These are phyloP conservation scores for Nelumbo lutea DNA, from an alignment of 164 flowering plant genomes.

Conservation along the genomic window DNA sequence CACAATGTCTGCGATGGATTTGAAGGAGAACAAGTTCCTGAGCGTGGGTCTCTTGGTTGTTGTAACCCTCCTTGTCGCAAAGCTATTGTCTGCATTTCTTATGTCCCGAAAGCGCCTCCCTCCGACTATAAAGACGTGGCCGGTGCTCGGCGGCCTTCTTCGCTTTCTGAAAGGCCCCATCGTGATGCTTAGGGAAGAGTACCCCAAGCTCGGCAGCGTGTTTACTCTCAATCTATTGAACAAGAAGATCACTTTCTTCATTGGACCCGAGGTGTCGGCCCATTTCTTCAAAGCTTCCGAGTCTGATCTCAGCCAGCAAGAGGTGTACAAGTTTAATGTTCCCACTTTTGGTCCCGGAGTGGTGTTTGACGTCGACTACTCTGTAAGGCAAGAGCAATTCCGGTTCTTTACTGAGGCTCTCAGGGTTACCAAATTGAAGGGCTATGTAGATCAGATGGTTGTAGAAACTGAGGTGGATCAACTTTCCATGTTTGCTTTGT, in stretches of 20 bases:
- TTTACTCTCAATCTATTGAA: conserved; percentile 50
- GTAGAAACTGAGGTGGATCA: too few relatives aligned
- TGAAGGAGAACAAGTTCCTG: too few relatives aligned
- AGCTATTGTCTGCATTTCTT: too few relatives aligned
- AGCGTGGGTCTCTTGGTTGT: too few relatives aligned
- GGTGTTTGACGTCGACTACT: conserved; percentile 30
- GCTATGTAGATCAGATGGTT: conserved; percentile 37
- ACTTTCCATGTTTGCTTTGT: too few relatives aligned
- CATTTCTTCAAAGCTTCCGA: conserved; percentile 81
- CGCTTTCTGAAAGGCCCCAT: conserved; percentile 70
- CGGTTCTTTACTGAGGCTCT: conserved; percentile 71
- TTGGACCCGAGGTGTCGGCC: conserved; percentile 81
- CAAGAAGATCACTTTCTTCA: conserved; percentile 63
- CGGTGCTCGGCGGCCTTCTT: conserved; percentile 49
- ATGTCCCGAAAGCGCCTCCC: conserved; percentile 39
- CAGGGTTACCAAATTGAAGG: conserved; percentile 51
- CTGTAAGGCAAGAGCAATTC: conserved; percentile 68
- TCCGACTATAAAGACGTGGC: conserved; percentile 42
- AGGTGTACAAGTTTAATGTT: conserved; percentile 76
- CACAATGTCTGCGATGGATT: not conserved
- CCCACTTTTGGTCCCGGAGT: conserved; percentile 23
- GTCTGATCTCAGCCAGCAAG: conserved; percentile 75
- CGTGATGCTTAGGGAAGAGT: conserved; percentile 62
- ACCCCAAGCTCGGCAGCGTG: conserved; percentile 69
- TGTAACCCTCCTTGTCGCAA: too few relatives aligned